These are phyloP conservation scores for Colletotrichum sp. DNA, from an alignment of 2,329 filamentous ascomycete genomes.

Conservation along the genomic window DNA sequence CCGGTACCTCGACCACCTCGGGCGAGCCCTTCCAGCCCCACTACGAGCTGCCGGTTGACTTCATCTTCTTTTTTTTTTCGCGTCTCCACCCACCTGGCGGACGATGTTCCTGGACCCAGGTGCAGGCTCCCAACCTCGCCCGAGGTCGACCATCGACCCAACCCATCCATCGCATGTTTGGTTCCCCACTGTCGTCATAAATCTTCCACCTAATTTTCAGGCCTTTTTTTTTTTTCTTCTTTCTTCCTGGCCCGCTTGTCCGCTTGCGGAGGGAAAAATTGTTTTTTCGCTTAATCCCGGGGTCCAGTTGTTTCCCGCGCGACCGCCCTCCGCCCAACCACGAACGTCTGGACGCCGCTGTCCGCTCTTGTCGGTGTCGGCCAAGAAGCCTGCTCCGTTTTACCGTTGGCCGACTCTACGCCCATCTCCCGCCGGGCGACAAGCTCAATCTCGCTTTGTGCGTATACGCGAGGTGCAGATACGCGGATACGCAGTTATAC, in stretches of 20 bases:
- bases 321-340: neutral
- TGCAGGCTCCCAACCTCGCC: neutral
- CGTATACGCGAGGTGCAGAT: slow-evolving; percentile 7
- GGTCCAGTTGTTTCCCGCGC: slow-evolving; percentile 10
- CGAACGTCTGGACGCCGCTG: neutral
- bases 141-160: neutral
- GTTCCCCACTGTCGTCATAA: slow-evolving; percentile 14
- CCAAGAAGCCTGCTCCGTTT: neutral
- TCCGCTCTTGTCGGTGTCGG: slow-evolving; percentile 3
- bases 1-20: slow-evolving; percentile 1
- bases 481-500: neutral
- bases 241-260: neutral
- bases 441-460: neutral
- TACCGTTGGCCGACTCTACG: neutral
- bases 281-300: slow-evolving; percentile 5
- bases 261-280: neutral
- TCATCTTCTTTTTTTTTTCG: neutral
- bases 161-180: neutral
- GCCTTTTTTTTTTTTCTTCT: neutral
- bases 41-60: neutral
- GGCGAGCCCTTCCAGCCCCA: neutral
- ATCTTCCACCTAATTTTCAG: neutral
- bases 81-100: neutral
- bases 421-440: neutral
- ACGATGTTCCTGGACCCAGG: neutral